Evolutionary conservation across 352 stramenopile genomes (phyloP).

Genomic region (Phytopythium boreale): DNA sequence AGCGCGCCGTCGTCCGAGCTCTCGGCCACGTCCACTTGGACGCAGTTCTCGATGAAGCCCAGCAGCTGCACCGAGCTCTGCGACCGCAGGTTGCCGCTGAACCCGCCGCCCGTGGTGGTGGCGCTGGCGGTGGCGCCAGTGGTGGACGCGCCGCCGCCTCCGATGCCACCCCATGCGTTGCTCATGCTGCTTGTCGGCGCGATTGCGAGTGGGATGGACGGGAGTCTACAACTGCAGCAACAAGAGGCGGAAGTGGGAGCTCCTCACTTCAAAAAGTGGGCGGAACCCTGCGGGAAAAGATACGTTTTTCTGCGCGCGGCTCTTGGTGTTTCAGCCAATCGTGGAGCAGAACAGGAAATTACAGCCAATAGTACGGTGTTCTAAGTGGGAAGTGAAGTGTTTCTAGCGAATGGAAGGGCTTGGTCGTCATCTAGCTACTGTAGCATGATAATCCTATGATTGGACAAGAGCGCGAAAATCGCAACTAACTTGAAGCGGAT

Average conservation of each 20-base stretch:
- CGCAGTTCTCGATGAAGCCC: conserved; percentile 69
- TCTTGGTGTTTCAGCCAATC: not conserved
- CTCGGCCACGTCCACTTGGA: conserved; percentile 39
- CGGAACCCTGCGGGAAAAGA: conserved; percentile 5
- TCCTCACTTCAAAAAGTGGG: conserved; percentile 4
- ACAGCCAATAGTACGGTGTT: not conserved
- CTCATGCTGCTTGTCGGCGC: not conserved
- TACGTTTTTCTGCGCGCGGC: not conserved
- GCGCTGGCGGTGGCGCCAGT: not conserved
- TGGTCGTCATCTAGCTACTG: too few relatives aligned
- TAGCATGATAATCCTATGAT: too few relatives aligned
- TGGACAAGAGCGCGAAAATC: not conserved
- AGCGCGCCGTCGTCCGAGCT: conserved; percentile 65
- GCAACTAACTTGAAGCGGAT: not conserved
- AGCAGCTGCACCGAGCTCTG: conserved; percentile 85
- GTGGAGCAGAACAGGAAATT: not conserved
- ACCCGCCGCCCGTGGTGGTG: not conserved
- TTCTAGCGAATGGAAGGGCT: not conserved
- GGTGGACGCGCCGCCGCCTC: not conserved
- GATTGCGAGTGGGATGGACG: not conserved
- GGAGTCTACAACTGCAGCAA: not conserved
- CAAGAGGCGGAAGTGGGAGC: not conserved
- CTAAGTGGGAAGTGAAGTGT: too few relatives aligned
- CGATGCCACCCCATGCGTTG: not conserved
- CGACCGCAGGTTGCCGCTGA: conserved; percentile 41